Evolutionary conservation across 2,329 filamentous ascomycete genomes (phyloP).

Genomic region (Aspergillus novoparasiticus): DNA sequence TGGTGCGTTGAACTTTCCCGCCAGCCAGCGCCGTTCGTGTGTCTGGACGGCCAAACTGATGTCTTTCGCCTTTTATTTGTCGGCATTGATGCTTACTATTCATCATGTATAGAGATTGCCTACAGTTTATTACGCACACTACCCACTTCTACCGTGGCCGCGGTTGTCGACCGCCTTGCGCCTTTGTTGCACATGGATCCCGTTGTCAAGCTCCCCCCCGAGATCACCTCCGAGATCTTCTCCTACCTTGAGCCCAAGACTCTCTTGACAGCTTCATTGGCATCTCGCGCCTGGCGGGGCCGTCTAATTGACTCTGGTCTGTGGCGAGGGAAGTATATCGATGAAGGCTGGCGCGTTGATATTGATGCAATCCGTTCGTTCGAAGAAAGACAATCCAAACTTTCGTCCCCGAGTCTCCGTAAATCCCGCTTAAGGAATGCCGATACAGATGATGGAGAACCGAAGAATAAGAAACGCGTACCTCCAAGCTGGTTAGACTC

Average conservation of each 20-base stretch:
- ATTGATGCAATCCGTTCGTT: constrained; percentile 65
- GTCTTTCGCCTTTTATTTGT: background rate
- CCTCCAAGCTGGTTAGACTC: constrained; percentile 49
- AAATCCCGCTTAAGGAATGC: constrained; percentile 51
- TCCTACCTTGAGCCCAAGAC: constrained; percentile 81
- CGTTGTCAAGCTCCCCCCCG: constrained; percentile 78
- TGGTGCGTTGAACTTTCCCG: constrained; percentile 44
- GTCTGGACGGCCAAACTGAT: background rate
- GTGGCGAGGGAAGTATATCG: constrained; percentile 80
- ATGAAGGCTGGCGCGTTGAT: constrained; percentile 83
- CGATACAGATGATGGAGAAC: constrained; percentile 53
- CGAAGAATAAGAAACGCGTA: constrained; percentile 56
- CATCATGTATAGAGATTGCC: constrained; percentile 66
- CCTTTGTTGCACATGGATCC: constrained; percentile 93
- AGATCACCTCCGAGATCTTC: constrained; percentile 88
- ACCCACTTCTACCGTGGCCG: constrained; percentile 75
- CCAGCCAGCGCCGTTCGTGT: constrained; percentile 10
- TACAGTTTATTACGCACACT: constrained; percentile 77
- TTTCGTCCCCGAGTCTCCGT: constrained; percentile 40
- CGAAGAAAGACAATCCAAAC: constrained; percentile 57
- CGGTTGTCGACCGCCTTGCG: constrained; percentile 77
- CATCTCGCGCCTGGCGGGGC: constrained; percentile 80
- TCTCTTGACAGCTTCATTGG: constrained; percentile 74
- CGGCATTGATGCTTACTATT: constrained; percentile 17
- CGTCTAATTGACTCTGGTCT: constrained; percentile 80